Evolutionary conservation across 176 grass and related monocot species (phyloP), one percentile per base, ranked within the genome.

Genomic region (Microstegium vimineum): DNA sequence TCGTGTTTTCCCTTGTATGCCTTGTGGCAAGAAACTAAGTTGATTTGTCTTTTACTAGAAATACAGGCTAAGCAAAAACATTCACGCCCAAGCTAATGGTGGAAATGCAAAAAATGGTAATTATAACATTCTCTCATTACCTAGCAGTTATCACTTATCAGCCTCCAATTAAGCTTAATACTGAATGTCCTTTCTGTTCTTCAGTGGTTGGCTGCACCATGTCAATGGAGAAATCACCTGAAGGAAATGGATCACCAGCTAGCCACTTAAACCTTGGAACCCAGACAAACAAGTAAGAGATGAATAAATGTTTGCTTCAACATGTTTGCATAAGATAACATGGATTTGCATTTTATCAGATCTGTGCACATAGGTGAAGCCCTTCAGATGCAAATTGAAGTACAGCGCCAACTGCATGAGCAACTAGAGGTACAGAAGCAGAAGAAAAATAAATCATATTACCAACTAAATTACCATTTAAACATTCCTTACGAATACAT

Each of bases 381-480:
- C 42, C 87, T 99, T 87, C 93, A 99, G 79, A 99, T 99, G 91
- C 96, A 99, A 91, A 95, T 99, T 86, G 93, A 99, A 90, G 96
- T 99, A 31, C 96, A 99, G 76, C 85, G 91, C 45, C 87, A 49
- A 70, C 80, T 99, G 49, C 90, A 99, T 42, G 93, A 99, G 83
- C 96, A 99, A 87, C 85, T 99, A 54, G 93, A 99, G 96, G 96
- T 95, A 91, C 33, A 57, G 52, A 82, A 69, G 42, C 16, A 64
- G 10, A 69, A 80, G 42, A 80, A 35, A n/a, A 66, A 32, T 52
- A 61, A 56, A 78, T 43, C 64, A 78, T 35, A 32, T 66, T 69
- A 62, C 26, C n/a, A 57, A 34, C 57, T 41, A 78, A 49, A 49
- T 47, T 73, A 31, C 35, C 12, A 60, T 28, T 61, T 74, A 20